Conservation (phyloP, 148 eudicot genomes). For the Rhododendron ovatum region DNA sequence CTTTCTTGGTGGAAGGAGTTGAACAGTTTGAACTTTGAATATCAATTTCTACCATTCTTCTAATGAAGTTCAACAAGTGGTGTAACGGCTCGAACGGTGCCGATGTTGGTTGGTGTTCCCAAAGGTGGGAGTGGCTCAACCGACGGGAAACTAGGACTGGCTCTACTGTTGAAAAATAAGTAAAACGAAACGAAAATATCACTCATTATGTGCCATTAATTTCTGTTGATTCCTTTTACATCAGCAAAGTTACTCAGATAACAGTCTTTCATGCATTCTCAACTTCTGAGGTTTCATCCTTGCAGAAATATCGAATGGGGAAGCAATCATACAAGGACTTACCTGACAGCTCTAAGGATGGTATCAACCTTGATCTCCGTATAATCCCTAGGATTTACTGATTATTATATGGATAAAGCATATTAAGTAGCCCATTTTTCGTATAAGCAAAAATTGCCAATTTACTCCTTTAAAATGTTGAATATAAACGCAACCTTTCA, state of each 20-base stretch:
- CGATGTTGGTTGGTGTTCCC: no score
- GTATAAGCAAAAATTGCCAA: background rate
- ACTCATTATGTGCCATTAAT: background rate
- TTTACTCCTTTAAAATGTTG: background rate
- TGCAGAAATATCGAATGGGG: slow-evolving; percentile 49
- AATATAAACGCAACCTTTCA: background rate
- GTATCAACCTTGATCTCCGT: slow-evolving; percentile 12
- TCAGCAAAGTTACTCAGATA: background rate
- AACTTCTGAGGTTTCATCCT: background rate
- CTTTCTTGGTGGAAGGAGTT: background rate
- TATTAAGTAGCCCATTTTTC: background rate
- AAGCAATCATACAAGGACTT: slow-evolving; percentile 40
- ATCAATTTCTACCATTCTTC: background rate
- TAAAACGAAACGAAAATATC: background rate
- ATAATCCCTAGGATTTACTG: background rate
- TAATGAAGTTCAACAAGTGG: background rate
- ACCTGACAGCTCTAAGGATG: slow-evolving; percentile 34
- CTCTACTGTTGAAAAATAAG: background rate
- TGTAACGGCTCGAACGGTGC: no score
- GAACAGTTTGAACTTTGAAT: background rate
- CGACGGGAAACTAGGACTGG: no score
- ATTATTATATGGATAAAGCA: background rate
- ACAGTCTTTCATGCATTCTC: background rate
- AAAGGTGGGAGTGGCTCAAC: no score
- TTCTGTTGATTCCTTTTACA: background rate